Evolutionary conservation across 495 filamentous ascomycete genomes (phyloP), one percentile per base, ranked within the genome.

Genomic region (Podospora didyma): DNA sequence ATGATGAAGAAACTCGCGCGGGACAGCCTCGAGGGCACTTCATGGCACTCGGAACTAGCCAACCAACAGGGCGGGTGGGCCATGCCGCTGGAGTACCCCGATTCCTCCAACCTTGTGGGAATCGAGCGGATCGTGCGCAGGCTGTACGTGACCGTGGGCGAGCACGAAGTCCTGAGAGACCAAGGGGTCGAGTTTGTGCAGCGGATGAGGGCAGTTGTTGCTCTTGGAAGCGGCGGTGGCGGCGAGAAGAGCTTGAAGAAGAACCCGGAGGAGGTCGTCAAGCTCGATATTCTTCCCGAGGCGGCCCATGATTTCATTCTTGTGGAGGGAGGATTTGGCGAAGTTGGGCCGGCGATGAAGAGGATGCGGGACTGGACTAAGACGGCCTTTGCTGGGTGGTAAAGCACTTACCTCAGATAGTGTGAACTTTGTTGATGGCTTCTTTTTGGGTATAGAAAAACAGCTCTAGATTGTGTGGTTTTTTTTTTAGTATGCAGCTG

Each of bases 221-320:
- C n/a, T 45, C 20, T 31, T 31, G 26, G 26, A 3, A 9, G 26
- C 26, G 26, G 26, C 26, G 26, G 26, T 9, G 26, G 26, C 9
- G 26, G 26, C 26, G 26, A 31, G 26, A 31, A 31, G 26, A 31
- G 26, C 26, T 31, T 9, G 4, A 47, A 26, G 5, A 63, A 54
- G 22, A 37, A 49, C 2, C 55, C 37, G 39, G 12, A 58, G 11
- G 39, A 56, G 17, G 56, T 67, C 26, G 26, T 31, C 12, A 35
- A 17, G 50, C 23, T 69, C 6, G 57, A 63, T 19, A 37, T 63
- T 12, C 21, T 21, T 11, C 49, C 41, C 35, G 46, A 59, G 0
- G 61, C 63, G 50, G 64, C 62, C 5, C 64, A 69, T 24, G 62
- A 69, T 20, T 67, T 64, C 60, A 56, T 66, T 11, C 19, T 64